Conservation (phyloP, 192 early-diverging fungal genomes). For the Coemansia sp. region DNA sequence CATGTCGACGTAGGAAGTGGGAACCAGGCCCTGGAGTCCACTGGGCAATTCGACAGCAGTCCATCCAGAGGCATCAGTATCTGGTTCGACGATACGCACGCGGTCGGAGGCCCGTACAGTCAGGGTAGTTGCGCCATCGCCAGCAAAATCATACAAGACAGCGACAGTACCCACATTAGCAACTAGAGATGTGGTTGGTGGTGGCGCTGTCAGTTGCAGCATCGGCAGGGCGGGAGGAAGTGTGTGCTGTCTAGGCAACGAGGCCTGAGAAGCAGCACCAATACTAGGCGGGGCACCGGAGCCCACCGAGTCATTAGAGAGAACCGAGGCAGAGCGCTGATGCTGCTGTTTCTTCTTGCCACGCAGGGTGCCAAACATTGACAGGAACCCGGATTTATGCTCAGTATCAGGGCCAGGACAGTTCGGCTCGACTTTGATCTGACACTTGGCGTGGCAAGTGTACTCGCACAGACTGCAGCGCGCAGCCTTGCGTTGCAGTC, state of each 20-base stretch:
- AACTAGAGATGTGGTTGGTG: not conserved
- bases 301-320: constrained; percentile 17
- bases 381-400: constrained; percentile 40
- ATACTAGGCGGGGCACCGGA: constrained; percentile 1
- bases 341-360: constrained; percentile 19
- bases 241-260: not conserved
- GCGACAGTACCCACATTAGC: constrained; percentile 1
- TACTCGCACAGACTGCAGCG: constrained; percentile 45
- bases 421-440: constrained; percentile 51
- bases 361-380: constrained; percentile 42
- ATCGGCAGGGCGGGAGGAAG: not conserved
- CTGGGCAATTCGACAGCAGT: constrained; percentile 11
- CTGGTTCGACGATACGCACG: constrained; percentile 29
- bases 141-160: constrained; percentile 47
- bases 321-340: constrained; percentile 33
- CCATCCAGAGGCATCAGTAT: constrained; percentile 45
- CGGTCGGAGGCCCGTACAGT: constrained; percentile 33
- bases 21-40: constrained; percentile 45
- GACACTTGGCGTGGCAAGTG: constrained; percentile 52
- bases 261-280: not conserved
- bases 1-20: constrained; percentile 45
- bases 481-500: constrained; percentile 43
- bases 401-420: constrained; percentile 41
- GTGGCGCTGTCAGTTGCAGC: not conserved
- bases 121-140: constrained; percentile 38